phyloP scores from a whole-genome alignment of 1,284 basidiomycete species.

The Retiboletus flavoniger region DNA sequence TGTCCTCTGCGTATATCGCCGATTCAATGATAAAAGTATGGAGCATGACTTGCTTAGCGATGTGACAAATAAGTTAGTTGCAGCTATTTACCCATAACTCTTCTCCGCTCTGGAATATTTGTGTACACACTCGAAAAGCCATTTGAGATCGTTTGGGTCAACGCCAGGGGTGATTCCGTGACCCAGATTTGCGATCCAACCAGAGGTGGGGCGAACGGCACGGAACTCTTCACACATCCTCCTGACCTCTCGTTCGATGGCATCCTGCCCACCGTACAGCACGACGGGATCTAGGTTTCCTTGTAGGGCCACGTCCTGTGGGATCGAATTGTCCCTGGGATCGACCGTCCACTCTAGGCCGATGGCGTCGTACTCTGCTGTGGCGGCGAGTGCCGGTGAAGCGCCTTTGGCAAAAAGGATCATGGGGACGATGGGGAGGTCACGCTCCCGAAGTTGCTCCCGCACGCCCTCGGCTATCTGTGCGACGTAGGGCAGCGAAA shows the following conservation, averaged over 20 bases:
- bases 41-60: conserved; percentile 7
- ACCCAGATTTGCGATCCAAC: conserved; percentile 95
- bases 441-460: conserved; percentile 51
- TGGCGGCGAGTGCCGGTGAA: conserved; percentile 61
- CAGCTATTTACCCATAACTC: conserved; percentile 1
- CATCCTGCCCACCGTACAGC: conserved; percentile 83
- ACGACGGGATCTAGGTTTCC: conserved; percentile 94
- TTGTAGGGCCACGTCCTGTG: conserved; percentile 70
- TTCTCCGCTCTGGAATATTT: conserved; percentile 59
- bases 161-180: conserved; percentile 98
- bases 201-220: conserved; percentile 50
- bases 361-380: conserved; percentile 81
- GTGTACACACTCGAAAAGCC: conserved; percentile 89
- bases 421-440: conserved; percentile 68
- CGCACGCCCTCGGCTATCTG: conserved; percentile 68
- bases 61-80: background rate
- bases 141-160: conserved; percentile 84
- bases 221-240: conserved; percentile 80
- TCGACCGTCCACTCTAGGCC: conserved; percentile 90
- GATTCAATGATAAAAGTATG: conserved; percentile 14
- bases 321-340: conserved; percentile 48
- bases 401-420: conserved; percentile 93
- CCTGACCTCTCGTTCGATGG: conserved; percentile 87
- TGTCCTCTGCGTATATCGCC: conserved; percentile 22
- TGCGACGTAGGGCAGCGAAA: conserved; percentile 67